phyloP scores from a whole-genome alignment of 257 asterid species.

The Solanum infundibuliforme region DNA sequence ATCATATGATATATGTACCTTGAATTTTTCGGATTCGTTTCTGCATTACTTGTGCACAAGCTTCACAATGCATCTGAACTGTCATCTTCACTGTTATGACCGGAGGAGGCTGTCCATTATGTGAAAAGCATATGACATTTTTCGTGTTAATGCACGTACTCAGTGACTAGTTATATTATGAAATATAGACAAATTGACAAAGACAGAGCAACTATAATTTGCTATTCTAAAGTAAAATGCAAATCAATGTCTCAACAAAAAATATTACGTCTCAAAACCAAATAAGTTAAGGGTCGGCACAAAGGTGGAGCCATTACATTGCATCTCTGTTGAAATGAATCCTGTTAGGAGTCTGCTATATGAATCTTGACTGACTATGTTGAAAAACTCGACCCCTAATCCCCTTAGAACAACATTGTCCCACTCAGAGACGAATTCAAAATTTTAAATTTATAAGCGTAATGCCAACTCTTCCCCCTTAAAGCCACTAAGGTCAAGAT shows the following conservation, averaged over 20 bases:
- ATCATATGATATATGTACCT: slow-evolving; percentile 25
- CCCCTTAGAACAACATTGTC: not conserved
- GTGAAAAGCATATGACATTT: not conserved
- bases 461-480: not conserved
- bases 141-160: not conserved
- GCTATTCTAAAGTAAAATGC: not conserved
- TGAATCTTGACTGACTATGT: not conserved
- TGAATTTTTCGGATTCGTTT: slow-evolving; percentile 47
- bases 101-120: slow-evolving; percentile 51
- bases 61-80: slow-evolving; percentile 86
- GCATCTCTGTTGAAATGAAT: not conserved
- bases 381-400: not conserved
- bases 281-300: not conserved
- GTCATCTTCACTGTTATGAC: slow-evolving; percentile 50
- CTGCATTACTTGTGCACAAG: slow-evolving; percentile 77
- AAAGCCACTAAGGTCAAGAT: not conserved
- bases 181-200: not conserved
- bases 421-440: not conserved
- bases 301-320: not conserved
- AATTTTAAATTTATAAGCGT: not conserved
- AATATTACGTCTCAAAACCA: not conserved
- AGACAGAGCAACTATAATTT: not conserved
- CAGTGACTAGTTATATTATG: not conserved
- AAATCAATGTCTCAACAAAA: not conserved
- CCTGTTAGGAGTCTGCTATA: not conserved